A percentile compares a stretch with the other conserved stretches of the same genome.
These are phyloP conservation scores for Flaveria linearis DNA, from an alignment of 129 eudicot genomes.

Conservation along the genomic window DNA sequence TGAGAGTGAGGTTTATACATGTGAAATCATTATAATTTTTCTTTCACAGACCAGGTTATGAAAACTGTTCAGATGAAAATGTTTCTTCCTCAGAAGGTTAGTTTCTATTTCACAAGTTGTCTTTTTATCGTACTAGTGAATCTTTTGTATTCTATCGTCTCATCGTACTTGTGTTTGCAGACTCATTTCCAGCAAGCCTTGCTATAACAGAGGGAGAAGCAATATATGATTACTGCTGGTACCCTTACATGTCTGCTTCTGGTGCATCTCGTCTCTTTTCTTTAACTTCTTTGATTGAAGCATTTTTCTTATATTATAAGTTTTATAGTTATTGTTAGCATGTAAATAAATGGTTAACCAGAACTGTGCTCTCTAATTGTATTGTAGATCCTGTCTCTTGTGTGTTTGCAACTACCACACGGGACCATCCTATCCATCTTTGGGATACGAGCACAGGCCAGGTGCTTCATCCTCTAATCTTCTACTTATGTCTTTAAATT, in stretches of 20 bases:
- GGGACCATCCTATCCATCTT: slow-evolving; percentile 98
- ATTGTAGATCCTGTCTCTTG: slow-evolving; percentile 73
- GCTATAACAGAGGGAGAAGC: slow-evolving; percentile 87
- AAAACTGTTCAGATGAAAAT: slow-evolving; percentile 32
- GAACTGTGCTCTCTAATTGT: not conserved
- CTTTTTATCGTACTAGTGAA: not conserved
- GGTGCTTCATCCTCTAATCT: slow-evolving; percentile 42
- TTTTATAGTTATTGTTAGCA: not conserved
- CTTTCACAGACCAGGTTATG: slow-evolving; percentile 59
- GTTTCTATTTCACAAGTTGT: slow-evolving; percentile 5
- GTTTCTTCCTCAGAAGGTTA: slow-evolving; percentile 50
- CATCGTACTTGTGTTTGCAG: slow-evolving; percentile 43
- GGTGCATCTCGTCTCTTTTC: slow-evolving; percentile 41
- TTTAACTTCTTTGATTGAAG: not conserved
- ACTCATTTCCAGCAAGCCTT: slow-evolving; percentile 71
- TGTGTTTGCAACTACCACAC: slow-evolving; percentile 88
- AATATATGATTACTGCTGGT: slow-evolving; percentile 93
- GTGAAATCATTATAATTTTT: not conserved
- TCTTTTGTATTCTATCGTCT: not conserved
- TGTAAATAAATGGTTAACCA: slow-evolving; percentile 17
- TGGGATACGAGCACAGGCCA: slow-evolving; percentile 92
- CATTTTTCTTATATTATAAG: not conserved
- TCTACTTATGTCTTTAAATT: not conserved
- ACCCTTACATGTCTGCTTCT: slow-evolving; percentile 87
- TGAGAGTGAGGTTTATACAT: not conserved